A percentile compares a stretch with the other conserved stretches of the same genome.
These are phyloP conservation scores for Geotrichum cucujoidarum DNA, from an alignment of 1,139 yeast species.

Conservation along the genomic window DNA sequence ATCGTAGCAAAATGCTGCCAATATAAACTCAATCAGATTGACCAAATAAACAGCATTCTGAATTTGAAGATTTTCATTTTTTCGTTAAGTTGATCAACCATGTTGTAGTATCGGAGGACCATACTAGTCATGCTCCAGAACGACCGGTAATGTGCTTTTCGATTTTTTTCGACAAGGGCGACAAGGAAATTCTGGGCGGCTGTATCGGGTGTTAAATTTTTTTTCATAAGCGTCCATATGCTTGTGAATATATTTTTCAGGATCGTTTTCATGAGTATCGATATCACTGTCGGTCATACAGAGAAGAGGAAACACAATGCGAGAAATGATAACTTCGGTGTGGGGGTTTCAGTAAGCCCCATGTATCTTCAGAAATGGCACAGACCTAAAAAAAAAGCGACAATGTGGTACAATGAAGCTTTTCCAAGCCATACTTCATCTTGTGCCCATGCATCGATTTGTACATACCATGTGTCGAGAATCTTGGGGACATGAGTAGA, in stretches of 20 bases:
- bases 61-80: constrained; percentile 21
- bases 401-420: constrained; percentile 59
- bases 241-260: constrained; percentile 82
- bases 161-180: constrained; percentile 63
- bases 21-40: constrained; percentile 58
- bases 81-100: constrained; percentile 30
- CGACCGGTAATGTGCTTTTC: constrained; percentile 55
- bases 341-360: constrained; percentile 71
- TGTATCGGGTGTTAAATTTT: constrained; percentile 64
- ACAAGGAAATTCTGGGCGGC: constrained; percentile 77
- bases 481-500: constrained; percentile 67
- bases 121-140: constrained; percentile 52
- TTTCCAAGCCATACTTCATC: constrained; percentile 64
- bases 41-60: constrained; percentile 48
- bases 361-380: constrained; percentile 60
- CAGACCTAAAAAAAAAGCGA: constrained; percentile 69
- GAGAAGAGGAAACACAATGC: constrained; percentile 73
- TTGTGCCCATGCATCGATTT: constrained; percentile 70
- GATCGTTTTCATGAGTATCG: constrained; percentile 81
- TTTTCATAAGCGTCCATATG: constrained; percentile 72
- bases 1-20: constrained; percentile 62
- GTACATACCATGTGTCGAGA: constrained; percentile 55
- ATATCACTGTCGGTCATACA: constrained; percentile 66
- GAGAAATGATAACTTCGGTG: constrained; percentile 58
- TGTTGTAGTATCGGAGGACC: constrained; percentile 42